Conservation (phyloP, 2,329 filamentous ascomycete species). For the Colletotrichum graminicola region DNA sequence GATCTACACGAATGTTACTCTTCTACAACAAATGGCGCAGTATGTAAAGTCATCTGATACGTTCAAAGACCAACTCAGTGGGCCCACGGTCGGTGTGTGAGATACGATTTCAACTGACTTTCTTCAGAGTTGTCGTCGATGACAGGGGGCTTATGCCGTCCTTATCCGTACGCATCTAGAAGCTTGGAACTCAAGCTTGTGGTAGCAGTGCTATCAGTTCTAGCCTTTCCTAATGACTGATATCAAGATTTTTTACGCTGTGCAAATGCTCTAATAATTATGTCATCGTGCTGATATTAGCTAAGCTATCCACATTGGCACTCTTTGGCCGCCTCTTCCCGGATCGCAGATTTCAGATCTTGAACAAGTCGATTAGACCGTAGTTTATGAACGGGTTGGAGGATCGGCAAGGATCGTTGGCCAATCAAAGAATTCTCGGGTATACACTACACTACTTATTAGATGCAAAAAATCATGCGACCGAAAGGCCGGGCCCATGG, state of each 20-base stretch:
- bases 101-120: not conserved
- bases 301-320: slow-evolving; percentile 46
- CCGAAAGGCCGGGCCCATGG: not conserved
- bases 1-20: slow-evolving; percentile 33
- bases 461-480: slow-evolving; percentile 1
- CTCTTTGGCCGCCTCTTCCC: slow-evolving; percentile 45
- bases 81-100: not conserved
- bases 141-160: slow-evolving; percentile 23
- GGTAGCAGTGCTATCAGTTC: slow-evolving; percentile 11
- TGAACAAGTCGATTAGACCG: slow-evolving; percentile 31
- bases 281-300: slow-evolving; percentile 43
- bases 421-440: slow-evolving; percentile 6
- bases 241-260: slow-evolving; percentile 38
- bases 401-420: not conserved
- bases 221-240: slow-evolving; percentile 11
- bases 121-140: slow-evolving; percentile 12
- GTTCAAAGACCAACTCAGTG: slow-evolving; percentile 32
- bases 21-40: slow-evolving; percentile 19
- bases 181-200: slow-evolving; percentile 23
- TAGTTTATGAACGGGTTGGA: not conserved
- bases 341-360: slow-evolving; percentile 35
- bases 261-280: slow-evolving; percentile 46
- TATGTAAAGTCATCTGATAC: slow-evolving; percentile 27
- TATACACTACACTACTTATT: not conserved
- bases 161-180: slow-evolving; percentile 21